These are phyloP conservation scores for Suillus americanus DNA, from an alignment of 768 basidiomycete genomes.

Conservation along the genomic window DNA sequence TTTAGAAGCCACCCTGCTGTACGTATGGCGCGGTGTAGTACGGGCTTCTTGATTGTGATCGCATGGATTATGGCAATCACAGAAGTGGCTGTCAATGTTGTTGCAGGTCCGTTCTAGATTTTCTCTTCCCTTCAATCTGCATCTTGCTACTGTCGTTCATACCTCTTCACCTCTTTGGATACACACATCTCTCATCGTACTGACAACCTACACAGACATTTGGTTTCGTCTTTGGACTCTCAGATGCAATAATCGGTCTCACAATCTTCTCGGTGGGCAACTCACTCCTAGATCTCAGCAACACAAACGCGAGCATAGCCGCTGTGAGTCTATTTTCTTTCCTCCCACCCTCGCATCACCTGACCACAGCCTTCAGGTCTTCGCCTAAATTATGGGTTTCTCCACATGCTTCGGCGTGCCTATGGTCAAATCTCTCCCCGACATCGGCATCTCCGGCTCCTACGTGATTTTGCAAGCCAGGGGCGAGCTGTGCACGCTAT, in stretches of 20 bases:
- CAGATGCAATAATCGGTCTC: constrained; percentile 93
- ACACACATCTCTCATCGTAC: neutral
- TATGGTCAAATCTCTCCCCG: constrained; percentile 88
- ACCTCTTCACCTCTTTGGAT: neutral
- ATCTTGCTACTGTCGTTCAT: neutral
- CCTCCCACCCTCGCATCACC: neutral
- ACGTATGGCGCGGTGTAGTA: constrained; percentile 73
- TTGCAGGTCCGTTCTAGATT: constrained; percentile 58
- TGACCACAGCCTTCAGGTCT: constrained; percentile 46
- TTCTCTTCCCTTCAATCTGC: neutral
- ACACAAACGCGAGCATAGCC: constrained; percentile 91
- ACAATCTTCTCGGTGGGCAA: constrained; percentile 97
- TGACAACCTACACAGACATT: constrained; percentile 59
- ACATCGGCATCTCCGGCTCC: constrained; percentile 88
- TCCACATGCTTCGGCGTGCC: constrained; percentile 92
- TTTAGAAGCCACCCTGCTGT: constrained; percentile 48
- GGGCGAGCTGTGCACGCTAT: constrained; percentile 58
- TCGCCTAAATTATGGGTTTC: constrained; percentile 92
- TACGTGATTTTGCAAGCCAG: constrained; percentile 69
- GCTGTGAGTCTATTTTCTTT: constrained; percentile 39
- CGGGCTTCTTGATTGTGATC: constrained; percentile 88
- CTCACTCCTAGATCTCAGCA: constrained; percentile 89
- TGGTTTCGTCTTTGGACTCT: constrained; percentile 90
- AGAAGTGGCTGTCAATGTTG: constrained; percentile 87
- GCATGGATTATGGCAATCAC: constrained; percentile 99